Conservation (phyloP, 345 rosid genomes). For the Aethionema arabicum region DNA sequence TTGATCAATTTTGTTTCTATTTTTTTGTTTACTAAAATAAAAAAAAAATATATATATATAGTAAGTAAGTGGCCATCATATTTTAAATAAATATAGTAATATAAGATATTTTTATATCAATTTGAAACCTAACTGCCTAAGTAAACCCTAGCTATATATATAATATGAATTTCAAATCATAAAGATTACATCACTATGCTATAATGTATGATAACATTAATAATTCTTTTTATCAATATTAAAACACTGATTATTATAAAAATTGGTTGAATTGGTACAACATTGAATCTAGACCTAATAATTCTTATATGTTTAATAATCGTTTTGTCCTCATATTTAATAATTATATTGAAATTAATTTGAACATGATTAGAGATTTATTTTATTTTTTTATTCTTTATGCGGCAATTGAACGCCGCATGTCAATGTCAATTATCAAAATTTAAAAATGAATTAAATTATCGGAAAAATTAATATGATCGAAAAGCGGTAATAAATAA, state of each 20-base stretch:
- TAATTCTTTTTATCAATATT: slow-evolving; percentile 9
- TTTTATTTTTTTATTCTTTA: background rate
- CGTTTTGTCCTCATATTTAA: too few species aligned
- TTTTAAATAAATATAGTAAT: too few species aligned
- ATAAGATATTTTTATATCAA: too few species aligned
- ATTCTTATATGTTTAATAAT: background rate
- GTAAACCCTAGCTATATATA: too few species aligned
- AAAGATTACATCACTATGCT: background rate
- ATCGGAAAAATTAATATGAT: too few species aligned
- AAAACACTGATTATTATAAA: background rate
- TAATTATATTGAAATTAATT: too few species aligned
- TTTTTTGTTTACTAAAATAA: too few species aligned
- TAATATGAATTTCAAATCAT: too few species aligned
- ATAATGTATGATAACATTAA: background rate
- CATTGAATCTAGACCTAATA: slow-evolving; percentile 13
- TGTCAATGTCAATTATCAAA: slow-evolving; percentile 20
- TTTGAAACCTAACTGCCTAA: too few species aligned
- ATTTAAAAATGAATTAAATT: background rate
- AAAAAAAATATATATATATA: too few species aligned
- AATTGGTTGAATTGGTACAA: slow-evolving; percentile 1
- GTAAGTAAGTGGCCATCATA: too few species aligned
- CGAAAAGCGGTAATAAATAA: background rate
- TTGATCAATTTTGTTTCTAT: too few species aligned
- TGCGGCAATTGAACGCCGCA: slow-evolving; percentile 20
- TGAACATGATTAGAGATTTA: background rate